Conservation (phyloP, 2,329 filamentous ascomycete species). For the Chaetomiaceae sp. region DNA sequence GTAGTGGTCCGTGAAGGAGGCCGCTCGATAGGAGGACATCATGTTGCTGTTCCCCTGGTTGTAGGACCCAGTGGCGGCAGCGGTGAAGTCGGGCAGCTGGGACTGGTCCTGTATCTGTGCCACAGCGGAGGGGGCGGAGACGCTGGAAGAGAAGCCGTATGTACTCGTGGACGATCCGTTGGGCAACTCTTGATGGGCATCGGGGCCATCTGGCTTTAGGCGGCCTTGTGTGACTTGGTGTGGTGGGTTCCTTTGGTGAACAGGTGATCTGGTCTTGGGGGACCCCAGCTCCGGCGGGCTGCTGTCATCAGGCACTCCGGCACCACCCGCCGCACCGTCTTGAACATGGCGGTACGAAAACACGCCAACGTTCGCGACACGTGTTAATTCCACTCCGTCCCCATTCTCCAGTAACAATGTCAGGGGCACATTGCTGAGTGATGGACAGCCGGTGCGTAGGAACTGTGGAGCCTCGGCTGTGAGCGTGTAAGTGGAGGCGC, state of each 20-base stretch:
- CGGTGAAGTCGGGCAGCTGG: slow-evolving; percentile 31
- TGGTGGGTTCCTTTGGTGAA: slow-evolving; percentile 40
- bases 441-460: slow-evolving; percentile 46
- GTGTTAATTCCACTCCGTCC: slow-evolving; percentile 50
- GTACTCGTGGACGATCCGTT: slow-evolving; percentile 48
- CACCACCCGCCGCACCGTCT: slow-evolving; percentile 25
- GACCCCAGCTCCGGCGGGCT: slow-evolving; percentile 39
- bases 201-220: slow-evolving; percentile 29
- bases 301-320: slow-evolving; percentile 29
- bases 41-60: slow-evolving; percentile 45
- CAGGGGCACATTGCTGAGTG: slow-evolving; percentile 48
- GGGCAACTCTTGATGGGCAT: slow-evolving; percentile 27
- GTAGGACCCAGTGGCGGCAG: slow-evolving; percentile 33
- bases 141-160: slow-evolving; percentile 52
- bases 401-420: slow-evolving; percentile 49
- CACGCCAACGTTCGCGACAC: slow-evolving; percentile 42
- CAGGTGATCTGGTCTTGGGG: slow-evolving; percentile 42
- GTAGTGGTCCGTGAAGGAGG: slow-evolving; percentile 49
- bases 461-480: slow-evolving; percentile 65
- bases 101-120: slow-evolving; percentile 34
- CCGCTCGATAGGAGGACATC: slow-evolving; percentile 52
- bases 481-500: slow-evolving; percentile 65
- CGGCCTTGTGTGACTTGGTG: slow-evolving; percentile 31
- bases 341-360: slow-evolving; percentile 40
- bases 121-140: slow-evolving; percentile 45